Conservation (phyloP, 352 stramenopile genomes). For the Blastocystis sp. region DNA sequence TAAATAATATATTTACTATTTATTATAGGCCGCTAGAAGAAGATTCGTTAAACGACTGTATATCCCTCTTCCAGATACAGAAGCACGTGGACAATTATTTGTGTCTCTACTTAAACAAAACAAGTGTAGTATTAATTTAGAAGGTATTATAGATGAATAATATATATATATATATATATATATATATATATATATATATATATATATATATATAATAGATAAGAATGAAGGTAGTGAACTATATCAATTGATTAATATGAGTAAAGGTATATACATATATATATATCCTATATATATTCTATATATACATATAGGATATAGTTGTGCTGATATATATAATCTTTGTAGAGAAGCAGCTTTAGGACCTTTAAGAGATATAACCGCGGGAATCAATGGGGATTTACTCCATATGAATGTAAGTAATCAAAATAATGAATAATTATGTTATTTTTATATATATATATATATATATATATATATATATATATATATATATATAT, state of each 20-base stretch:
- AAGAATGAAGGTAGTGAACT: conserved; percentile 52
- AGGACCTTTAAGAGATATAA: conserved; percentile 68
- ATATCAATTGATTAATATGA: conserved; percentile 11
- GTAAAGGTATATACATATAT: too few relatives aligned
- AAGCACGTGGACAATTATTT: conserved; percentile 57
- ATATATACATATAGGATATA: conserved; percentile 61
- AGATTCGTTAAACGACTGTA: conserved; percentile 96
- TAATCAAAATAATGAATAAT: too few relatives aligned
- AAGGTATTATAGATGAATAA: conserved; percentile 68
- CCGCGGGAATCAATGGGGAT: conserved; percentile 48
- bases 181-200: too few relatives aligned
- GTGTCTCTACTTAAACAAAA: conserved; percentile 72
- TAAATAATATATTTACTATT: conserved; percentile 32
- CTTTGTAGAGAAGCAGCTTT: conserved; percentile 88
- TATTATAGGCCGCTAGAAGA: conserved; percentile 61
- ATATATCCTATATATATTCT: too few relatives aligned
- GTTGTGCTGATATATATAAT: conserved; percentile 81
- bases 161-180: too few relatives aligned
- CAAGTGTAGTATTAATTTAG: conserved; percentile 58
- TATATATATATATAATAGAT: too few relatives aligned
- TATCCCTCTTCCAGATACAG: conserved; percentile 75
- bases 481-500: too few relatives aligned
- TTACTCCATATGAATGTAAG: conserved; percentile 62
- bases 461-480: too few relatives aligned
- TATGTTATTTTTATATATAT: too few relatives aligned